Base-by-base conservation (phyloP, 2,329 filamentous ascomycete species). In the Apiospora rasikravindrae region DNA sequence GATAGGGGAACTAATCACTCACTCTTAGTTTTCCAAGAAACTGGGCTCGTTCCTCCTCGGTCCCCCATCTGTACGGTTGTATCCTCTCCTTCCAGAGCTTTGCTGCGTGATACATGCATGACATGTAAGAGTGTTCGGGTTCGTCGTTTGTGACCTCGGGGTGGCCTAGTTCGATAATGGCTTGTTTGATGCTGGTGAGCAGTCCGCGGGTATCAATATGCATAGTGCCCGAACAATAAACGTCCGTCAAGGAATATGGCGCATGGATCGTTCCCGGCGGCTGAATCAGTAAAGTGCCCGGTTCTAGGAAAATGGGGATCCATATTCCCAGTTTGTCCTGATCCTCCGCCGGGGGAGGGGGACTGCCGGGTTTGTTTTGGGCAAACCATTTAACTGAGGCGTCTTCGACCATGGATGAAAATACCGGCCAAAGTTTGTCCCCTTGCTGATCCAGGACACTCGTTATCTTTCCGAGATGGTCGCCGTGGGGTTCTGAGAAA, bases 81-180 rank as follows among this genome's bases (percentile, higher is more conserved):
- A 69, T 57, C 40, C 68, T 57, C 4, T 51, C 68, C 68, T 69
- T 69, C 68, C 68, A 69, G n/a, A 69, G 47, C 10, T 57, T 69
- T n/a, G 69, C 69, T 11, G 69, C 69, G 24, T 70, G 69, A 8
- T 49, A 64, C 69, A 70, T 70, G 19, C 69, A 70, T 14, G 51
- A 29, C 40, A 66, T 16, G 24, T 70, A 70, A 22, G 37, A 44
- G 22, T 42, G 19, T 66, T 61, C 69, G 26, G 33, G 69, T 8
- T 70, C 69, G 51, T 70, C 69, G 37, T 70, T 70, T 19, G 69
- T 70, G 29, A 70, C 45, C 26, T 70, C 57, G n/a, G 69, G 69
- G 16, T 70, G 69, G 26, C 45, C 42, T 14, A 66, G 7, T 7
- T 70, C 69, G 37, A 64, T 10, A 19, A 70, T 37, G 40, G 69